Conservation (phyloP, 2,329 filamentous ascomycete genomes). For the Ilyonectria sp. region DNA sequence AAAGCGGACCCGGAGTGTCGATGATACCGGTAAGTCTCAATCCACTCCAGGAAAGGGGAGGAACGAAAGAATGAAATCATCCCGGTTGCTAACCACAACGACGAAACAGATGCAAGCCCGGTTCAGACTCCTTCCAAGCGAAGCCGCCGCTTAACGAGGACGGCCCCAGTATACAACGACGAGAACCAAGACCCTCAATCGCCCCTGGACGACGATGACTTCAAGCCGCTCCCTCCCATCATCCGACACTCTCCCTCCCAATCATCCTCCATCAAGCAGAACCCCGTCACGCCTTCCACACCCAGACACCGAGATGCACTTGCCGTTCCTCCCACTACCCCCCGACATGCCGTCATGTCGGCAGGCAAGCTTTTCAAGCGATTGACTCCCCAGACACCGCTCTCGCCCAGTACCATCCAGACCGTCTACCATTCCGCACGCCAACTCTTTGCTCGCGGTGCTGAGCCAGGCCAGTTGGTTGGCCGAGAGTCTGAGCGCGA, state of each 20-base stretch:
- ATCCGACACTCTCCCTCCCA: conserved; percentile 49
- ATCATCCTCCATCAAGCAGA: conserved; percentile 56
- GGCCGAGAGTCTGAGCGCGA: conserved; percentile 80
- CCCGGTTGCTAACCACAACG: conserved; percentile 36
- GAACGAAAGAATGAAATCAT: conserved; percentile 17
- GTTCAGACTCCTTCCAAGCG: conserved; percentile 61
- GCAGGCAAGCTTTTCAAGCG: conserved; percentile 83
- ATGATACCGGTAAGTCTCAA: conserved; percentile 50
- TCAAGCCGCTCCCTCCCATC: conserved; percentile 53
- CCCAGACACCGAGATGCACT: conserved; percentile 86
- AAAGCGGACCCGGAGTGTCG: conserved; percentile 53
- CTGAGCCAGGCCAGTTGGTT: conserved; percentile 81
- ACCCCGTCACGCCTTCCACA: conserved; percentile 78
- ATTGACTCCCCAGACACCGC: conserved; percentile 82
- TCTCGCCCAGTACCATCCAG: conserved; percentile 76
- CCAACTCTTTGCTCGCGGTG: conserved; percentile 87
- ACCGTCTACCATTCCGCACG: conserved; percentile 91
- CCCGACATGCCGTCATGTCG: conserved; percentile 86
- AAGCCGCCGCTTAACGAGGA: conserved; percentile 59
- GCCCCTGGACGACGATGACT: conserved; percentile 56
- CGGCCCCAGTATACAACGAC: conserved; percentile 68
- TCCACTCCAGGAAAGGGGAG: conserved; percentile 6
- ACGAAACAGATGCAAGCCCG: conserved; percentile 41
- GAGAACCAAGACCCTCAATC: conserved; percentile 73
- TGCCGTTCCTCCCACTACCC: conserved; percentile 80